Base-by-base conservation (phyloP, 106 monocot genomes). In the Allium cepa region DNA sequence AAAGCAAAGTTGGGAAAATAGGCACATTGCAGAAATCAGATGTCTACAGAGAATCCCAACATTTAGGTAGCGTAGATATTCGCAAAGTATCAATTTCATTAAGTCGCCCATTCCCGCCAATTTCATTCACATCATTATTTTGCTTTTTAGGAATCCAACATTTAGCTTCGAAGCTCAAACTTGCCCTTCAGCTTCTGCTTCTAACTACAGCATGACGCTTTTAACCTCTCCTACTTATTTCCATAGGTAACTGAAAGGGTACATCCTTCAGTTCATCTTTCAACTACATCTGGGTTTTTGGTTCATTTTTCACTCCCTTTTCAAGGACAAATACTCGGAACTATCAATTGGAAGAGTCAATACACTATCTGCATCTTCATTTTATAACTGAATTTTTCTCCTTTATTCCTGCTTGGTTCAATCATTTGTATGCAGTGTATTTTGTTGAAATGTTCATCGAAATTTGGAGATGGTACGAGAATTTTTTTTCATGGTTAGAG, bases 371-470 rank as follows among this genome's bases (percentile, higher is more conserved):
- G 17, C 74, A 46, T 75, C 80, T 4, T 76, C 69, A 47, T 72
- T 62, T 16, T 70, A 17, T 45, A 82, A 57, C 61, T 68, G n/a
- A 76, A 82, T 47, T 80, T 77, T 59, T 76, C 83, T n/a, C 60
- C 77, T 69, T 22, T 80, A 46, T 55, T 79, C 57, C 48, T 51
- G n/a, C 73, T 75, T 10, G 72, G 61, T 17, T 82, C 78, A 27
- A 83, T 76, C 66, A 87, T 75, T 72, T 93, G 92, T 12, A 92
- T 87, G 62, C 88, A 92, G 45, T 53, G 75, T 16, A 99, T 92
- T 71, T 90, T 90, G 72, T 90, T 93, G 73, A 87, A 90, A 14
- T 77, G 71, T 8, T 83, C 91, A 16, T 96, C 89, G 50, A 56
- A 71, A 64, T 78, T 67, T 50, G 72, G 77, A 47, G 64, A 56